A percentile compares a stretch with the other conserved stretches of the same genome.
These are phyloP conservation scores for Phaeosphaeria sp. DNA, from an alignment of 2,329 filamentous ascomycete genomes.

Conservation along the genomic window DNA sequence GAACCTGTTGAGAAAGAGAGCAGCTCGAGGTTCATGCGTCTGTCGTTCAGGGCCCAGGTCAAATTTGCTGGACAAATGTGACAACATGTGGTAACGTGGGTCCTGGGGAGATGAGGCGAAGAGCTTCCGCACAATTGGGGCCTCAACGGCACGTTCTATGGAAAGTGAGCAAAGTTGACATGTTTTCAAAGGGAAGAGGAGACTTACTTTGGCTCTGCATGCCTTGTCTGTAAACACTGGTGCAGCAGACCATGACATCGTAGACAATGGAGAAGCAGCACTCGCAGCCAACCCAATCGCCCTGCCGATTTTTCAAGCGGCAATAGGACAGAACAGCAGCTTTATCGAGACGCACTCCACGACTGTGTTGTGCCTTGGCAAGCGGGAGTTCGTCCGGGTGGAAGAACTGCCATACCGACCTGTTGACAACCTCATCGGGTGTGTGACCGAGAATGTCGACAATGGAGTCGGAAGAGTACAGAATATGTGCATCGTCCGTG, in stretches of 20 bases:
- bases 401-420: conserved; percentile 85
- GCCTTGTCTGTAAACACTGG: conserved; percentile 74
- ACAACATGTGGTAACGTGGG: conserved; percentile 88
- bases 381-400: conserved; percentile 80
- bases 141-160: conserved; percentile 77
- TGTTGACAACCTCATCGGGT: conserved; percentile 76
- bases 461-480: conserved; percentile 85
- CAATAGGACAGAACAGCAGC: conserved; percentile 85
- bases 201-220: conserved; percentile 76
- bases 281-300: conserved; percentile 79
- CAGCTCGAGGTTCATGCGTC: conserved; percentile 79
- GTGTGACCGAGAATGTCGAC: conserved; percentile 82
- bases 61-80: conserved; percentile 84
- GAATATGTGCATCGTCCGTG: conserved; percentile 74
- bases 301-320: conserved; percentile 70
- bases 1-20: conserved; percentile 85
- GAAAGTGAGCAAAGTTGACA: conserved; percentile 11
- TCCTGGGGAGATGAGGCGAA: conserved; percentile 84
- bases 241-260: conserved; percentile 85
- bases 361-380: conserved; percentile 74
- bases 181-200: background rate
- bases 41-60: conserved; percentile 58
- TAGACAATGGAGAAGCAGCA: conserved; percentile 90
- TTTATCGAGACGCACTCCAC: conserved; percentile 79
- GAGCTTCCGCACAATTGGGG: conserved; percentile 76